Evolutionary conservation across 2,329 filamentous ascomycete genomes (phyloP).

Genomic region (Trichoderma citrinoviride): DNA sequence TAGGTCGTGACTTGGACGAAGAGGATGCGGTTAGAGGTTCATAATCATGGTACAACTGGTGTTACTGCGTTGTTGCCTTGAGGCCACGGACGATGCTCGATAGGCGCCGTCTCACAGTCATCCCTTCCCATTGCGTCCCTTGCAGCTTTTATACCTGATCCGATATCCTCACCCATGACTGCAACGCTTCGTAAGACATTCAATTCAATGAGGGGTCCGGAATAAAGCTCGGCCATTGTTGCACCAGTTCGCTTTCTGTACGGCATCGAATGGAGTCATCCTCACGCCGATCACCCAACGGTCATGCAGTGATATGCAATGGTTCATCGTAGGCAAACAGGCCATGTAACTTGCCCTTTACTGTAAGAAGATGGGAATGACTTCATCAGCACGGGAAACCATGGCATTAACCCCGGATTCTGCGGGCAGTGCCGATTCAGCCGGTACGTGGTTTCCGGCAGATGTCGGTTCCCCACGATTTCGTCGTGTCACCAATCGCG

Average conservation of each 20-base stretch:
- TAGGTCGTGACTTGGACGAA: too few species aligned
- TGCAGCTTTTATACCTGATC: constrained; percentile 2
- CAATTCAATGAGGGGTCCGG: constrained; percentile 20
- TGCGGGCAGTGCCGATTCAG: background rate
- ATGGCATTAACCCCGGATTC: background rate
- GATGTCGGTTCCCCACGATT: background rate
- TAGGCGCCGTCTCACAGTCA: background rate
- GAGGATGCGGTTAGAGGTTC: too few species aligned
- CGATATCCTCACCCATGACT: background rate
- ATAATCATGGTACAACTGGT: too few species aligned
- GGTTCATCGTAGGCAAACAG: background rate
- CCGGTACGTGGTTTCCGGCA: background rate
- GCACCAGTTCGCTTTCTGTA: constrained; percentile 10
- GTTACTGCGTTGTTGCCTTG: background rate
- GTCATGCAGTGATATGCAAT: background rate
- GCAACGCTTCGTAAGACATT: background rate
- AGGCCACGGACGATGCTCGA: background rate
- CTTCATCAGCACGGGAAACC: background rate
- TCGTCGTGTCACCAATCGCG: constrained; percentile 7
- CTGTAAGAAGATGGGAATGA: background rate
- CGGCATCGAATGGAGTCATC: constrained; percentile 3
- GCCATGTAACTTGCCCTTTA: too few species aligned
- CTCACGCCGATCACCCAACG: background rate
- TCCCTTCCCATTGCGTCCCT: background rate
- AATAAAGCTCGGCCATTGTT: constrained; percentile 16